Percentiles rank a stretch among this genome's conserved stretches.
These are phyloP conservation scores for Nectriaceae sp. DNA, from an alignment of 2,329 filamentous ascomycete genomes.

Conservation along the genomic window DNA sequence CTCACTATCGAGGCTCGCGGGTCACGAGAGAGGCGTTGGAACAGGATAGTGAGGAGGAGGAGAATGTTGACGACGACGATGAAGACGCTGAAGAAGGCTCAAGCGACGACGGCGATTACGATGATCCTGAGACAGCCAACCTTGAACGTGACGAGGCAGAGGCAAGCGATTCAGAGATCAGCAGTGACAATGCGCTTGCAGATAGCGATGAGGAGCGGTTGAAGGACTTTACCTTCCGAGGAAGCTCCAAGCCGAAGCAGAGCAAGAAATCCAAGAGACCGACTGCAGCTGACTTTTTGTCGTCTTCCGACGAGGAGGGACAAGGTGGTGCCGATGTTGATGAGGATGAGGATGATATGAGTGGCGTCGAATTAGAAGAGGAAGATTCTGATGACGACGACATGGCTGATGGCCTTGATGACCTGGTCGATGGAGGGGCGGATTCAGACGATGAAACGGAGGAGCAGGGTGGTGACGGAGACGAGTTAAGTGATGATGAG, in stretches of 20 bases:
- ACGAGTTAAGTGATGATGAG: slow-evolving; percentile 38
- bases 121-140: slow-evolving; percentile 58
- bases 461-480: slow-evolving; percentile 37
- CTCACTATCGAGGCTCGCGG: slow-evolving; percentile 76
- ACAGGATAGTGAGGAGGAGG: slow-evolving; percentile 54
- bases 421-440: slow-evolving; percentile 34
- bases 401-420: slow-evolving; percentile 34
- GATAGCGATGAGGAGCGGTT: slow-evolving; percentile 85
- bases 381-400: slow-evolving; percentile 37
- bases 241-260: slow-evolving; percentile 53
- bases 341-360: slow-evolving; percentile 36
- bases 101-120: slow-evolving; percentile 50
- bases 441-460: slow-evolving; percentile 38
- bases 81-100: slow-evolving; percentile 47
- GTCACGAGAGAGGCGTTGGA: slow-evolving; percentile 71
- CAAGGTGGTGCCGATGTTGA: slow-evolving; percentile 34
- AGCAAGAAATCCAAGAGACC: slow-evolving; percentile 43
- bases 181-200: slow-evolving; percentile 71
- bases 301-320: slow-evolving; percentile 43
- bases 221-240: slow-evolving; percentile 68
- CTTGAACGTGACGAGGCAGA: slow-evolving; percentile 51
- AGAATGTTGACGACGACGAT: slow-evolving; percentile 52
- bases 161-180: slow-evolving; percentile 62
- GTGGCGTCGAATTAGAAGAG: slow-evolving; percentile 32
- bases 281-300: slow-evolving; percentile 61